Percentiles rank a stretch among this genome's conserved stretches.
These are phyloP conservation scores for Suhomyces sp. DNA, from an alignment of 805 yeast genomes.

Conservation along the genomic window DNA sequence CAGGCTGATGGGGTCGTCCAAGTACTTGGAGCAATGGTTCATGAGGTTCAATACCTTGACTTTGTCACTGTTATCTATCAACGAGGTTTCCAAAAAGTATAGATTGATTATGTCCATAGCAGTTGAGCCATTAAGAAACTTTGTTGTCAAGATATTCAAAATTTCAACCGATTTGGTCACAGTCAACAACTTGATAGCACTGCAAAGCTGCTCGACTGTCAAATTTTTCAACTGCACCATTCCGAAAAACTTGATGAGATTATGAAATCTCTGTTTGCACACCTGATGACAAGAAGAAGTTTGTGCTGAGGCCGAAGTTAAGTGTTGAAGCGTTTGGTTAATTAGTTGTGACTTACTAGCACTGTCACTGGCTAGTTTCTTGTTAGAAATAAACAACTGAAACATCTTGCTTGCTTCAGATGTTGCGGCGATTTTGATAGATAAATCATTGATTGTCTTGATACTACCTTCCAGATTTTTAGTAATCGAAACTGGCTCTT, in stretches of 20 bases:
- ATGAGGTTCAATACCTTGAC: conserved; percentile 19
- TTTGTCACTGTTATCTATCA: conserved; percentile 17
- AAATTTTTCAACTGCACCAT: conserved; percentile 16
- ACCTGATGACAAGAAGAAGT: not conserved
- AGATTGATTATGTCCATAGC: conserved; percentile 24
- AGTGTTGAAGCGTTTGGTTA: not conserved
- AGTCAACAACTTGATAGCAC: conserved; percentile 26
- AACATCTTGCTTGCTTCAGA: conserved; percentile 15
- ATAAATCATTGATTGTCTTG: conserved; percentile 6
- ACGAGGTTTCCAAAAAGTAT: conserved; percentile 27
- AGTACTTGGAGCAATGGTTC: conserved; percentile 18
- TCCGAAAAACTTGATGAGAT: conserved; percentile 23
- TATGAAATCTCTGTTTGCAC: conserved; percentile 17
- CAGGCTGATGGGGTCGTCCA: conserved; percentile 24
- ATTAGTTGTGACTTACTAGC: conserved; percentile 7
- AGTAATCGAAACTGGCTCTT: not conserved
- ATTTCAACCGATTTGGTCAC: conserved; percentile 17
- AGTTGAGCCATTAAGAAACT: conserved; percentile 17
- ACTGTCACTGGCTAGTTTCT: conserved; percentile 9
- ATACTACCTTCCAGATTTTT: not conserved
- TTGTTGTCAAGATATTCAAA: conserved; percentile 25
- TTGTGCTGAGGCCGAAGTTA: not conserved
- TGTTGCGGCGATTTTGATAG: conserved; percentile 5
- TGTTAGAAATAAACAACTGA: conserved; percentile 8
- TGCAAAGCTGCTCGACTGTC: conserved; percentile 20